Evolutionary conservation across 371 early-diverging fungal species (phyloP).

Genomic region (Mortierella sp.): DNA sequence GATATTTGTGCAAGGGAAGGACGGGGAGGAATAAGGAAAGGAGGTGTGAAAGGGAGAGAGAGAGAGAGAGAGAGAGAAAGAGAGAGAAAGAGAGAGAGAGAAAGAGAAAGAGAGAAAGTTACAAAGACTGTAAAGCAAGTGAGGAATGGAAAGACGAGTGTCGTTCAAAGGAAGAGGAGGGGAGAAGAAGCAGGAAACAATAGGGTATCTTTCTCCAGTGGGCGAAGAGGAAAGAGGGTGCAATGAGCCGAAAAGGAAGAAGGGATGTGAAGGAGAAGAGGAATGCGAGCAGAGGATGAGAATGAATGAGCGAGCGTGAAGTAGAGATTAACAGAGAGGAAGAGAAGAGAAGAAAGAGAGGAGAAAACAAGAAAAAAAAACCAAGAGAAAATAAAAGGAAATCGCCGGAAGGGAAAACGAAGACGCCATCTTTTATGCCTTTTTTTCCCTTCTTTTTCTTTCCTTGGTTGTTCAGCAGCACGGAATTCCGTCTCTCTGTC

Average conservation of each 20-base stretch:
- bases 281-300: neutral
- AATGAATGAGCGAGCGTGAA: neutral
- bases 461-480: neutral
- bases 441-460: slow-evolving; percentile 1
- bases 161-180: neutral
- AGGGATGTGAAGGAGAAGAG: neutral
- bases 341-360: neutral
- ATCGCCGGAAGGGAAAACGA: neutral
- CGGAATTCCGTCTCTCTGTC: slow-evolving; percentile 1
- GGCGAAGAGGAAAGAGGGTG: neutral
- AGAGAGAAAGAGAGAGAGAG: neutral
- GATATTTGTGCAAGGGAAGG: neutral
- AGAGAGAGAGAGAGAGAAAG: neutral
- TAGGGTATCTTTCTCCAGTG: neutral
- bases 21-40: neutral
- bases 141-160: neutral
- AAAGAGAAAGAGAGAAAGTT: neutral
- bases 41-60: neutral
- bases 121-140: neutral
- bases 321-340: slow-evolving; percentile 7
- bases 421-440: slow-evolving; percentile 9
- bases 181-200: neutral
- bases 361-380: neutral
- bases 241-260: neutral
- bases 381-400: neutral